phyloP scores from a whole-genome alignment of 345 rosid species.

The Kandelia obovata region DNA sequence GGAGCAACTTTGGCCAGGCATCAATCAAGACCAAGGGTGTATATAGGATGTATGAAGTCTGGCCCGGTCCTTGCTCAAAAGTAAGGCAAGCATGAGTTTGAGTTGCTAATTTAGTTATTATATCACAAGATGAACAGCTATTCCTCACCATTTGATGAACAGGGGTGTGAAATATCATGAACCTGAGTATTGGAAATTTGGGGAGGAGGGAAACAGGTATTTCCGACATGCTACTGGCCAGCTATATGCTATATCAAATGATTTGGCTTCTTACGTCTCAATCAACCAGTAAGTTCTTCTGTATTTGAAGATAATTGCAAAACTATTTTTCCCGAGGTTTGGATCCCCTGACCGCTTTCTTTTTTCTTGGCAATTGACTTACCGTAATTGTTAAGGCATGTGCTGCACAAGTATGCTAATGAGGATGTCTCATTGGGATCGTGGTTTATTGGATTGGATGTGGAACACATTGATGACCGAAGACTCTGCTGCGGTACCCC shows the following conservation, averaged over 20 bases:
- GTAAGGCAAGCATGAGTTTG: constrained; percentile 41
- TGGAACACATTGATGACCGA: constrained; percentile 90
- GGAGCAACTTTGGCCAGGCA: constrained; percentile 79
- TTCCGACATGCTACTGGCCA: constrained; percentile 99
- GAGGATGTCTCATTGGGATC: constrained; percentile 97
- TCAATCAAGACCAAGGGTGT: constrained; percentile 69
- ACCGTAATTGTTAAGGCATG: constrained; percentile 47
- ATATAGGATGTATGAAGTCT: constrained; percentile 97
- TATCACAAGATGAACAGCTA: neutral
- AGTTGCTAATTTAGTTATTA: neutral
- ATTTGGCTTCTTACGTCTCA: constrained; percentile 85
- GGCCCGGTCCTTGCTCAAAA: constrained; percentile 95
- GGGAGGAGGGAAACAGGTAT: constrained; percentile 92
- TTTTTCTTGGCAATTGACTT: neutral
- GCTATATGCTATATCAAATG: constrained; percentile 83
- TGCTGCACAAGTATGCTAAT: constrained; percentile 79
- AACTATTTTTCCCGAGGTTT: neutral
- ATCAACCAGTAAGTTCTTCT: constrained; percentile 68
- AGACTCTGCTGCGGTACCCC: constrained; percentile 97
- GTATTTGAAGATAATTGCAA: neutral
- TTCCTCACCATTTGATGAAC: constrained; percentile 9
- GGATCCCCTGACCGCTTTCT: constrained; percentile 2
- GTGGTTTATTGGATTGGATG: constrained; percentile 97
- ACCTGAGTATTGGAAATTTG: constrained; percentile 97
- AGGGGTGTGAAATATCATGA: constrained; percentile 98